Evolutionary conservation across 345 rosid genomes (phyloP), one percentile per base, ranked within the genome.

Genomic region (Abelmoschus esculentus): DNA sequence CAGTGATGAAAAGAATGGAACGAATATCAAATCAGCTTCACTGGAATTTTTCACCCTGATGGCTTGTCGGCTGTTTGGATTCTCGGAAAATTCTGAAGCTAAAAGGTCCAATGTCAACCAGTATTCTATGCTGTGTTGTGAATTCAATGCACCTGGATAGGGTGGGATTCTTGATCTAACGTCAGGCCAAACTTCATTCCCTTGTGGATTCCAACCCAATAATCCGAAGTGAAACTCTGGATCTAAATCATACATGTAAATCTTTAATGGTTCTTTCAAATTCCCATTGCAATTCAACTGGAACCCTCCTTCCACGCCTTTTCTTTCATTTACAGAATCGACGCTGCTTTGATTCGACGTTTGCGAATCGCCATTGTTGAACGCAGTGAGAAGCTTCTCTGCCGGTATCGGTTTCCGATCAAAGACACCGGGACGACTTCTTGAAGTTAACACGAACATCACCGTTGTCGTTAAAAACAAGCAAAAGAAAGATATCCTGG

Each of bases 101-200:
- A 95, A 87, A 28, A 95, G 90, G 79, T 95, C 96, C 70, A 95
- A 40, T 26, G 97, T 91, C 18, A 95, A 77, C 99, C 99, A 95
- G 70, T 90, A 95, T 70, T 91, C 99, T 50, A 91, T 82, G 72
- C 99, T 95, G 40, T 95, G 97, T 22, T 95, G 97, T 90, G 90
- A 72, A 77, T 95, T 95, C 81, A 91, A 86, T 44, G 96, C 96
- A 53, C 99, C 99, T 6, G 99, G 93, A 76, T 91, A 85, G 1
- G 61, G 63, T 0, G 99, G 99, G 67, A 88, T 75, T 15, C 62
- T 72, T 53, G 74, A 52, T 54, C 68, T 80, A 29, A 91, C 72
- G 55, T 95, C 90, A 47, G 99, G 99, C 99, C 99, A 95, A 54
- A 91, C 84, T 63, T 73, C 17, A 22, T 28, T 46, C 40, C 83